Evolutionary conservation across 2,329 filamentous ascomycete genomes (phyloP), one percentile per base, ranked within the genome.

Genomic region (Coniochaeta prunicola): DNA sequence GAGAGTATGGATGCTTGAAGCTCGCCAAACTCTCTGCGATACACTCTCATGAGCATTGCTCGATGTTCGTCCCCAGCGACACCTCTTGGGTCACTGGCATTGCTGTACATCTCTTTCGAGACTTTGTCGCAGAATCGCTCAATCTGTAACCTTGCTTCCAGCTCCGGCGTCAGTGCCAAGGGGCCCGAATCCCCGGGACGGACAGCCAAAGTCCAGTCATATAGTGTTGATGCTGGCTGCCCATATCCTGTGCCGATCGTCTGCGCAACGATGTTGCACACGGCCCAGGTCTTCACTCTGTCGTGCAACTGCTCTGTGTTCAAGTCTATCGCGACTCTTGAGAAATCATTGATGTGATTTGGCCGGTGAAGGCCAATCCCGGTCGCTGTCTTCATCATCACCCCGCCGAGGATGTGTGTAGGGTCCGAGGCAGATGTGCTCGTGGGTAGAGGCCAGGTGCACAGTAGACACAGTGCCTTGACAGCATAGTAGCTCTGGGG

Each of bases 371-470:
- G 78, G 21, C 90, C 90, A 64, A 92, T 91, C 64, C 91, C 89
- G 64, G 91, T 92, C 9, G 90, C 90, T 24, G 90, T 85, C 74
- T 92, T 91, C 84, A 93, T 92, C 88, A 93, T 91, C 61, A 91
- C 84, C 57, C 90, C 90, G 64, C 87, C 88, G 19, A 92, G 76
- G 69, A 91, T 92, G 69, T 92, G 91, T 1, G 90, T 93, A 2
- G 89, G 89, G 65, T 94, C 90, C 8, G 87, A 86, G 6, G 88
- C 87, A 1, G 89, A 91, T 5, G 87, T 90, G 71, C 88, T 91
- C n/a, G 87, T 91, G 0, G 90, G 90, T 38, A 93, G 74, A 6
- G 90, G 90, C 90, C 90, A 94, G 5, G 88, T 90, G 71, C 90
- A 93, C 45, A 92, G 74, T 59, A 94, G 74, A 67, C 89, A 92